Conservation (phyloP, 768 basidiomycete genomes). For the Mycena metata region DNA sequence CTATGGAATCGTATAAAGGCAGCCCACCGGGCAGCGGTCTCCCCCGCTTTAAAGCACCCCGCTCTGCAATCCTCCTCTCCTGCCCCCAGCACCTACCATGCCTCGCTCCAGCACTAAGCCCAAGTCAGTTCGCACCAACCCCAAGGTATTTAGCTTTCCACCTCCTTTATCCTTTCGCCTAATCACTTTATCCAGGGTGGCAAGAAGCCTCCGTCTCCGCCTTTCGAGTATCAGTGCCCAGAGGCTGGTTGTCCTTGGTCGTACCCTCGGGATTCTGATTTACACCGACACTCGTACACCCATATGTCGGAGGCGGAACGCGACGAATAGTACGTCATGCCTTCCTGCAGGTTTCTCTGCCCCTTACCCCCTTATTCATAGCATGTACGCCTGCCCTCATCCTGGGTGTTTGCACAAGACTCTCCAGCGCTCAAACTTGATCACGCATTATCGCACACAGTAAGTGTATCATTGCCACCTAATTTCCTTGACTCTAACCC, state of each 20-base stretch:
- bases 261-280: background rate
- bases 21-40: background rate
- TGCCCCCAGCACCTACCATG: background rate
- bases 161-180: background rate
- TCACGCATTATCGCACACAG: slow-evolving; percentile 11
- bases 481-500: background rate
- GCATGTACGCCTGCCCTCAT: background rate
- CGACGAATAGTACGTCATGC: background rate
- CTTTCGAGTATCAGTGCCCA: background rate
- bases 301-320: background rate
- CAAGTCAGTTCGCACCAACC: background rate
- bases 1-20: slow-evolving; percentile 8
- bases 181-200: background rate
- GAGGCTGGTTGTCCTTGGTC: background rate
- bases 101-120: background rate
- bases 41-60: background rate
- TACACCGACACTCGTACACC: background rate
- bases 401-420: background rate
- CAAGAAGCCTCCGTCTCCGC: background rate
- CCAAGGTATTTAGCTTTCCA: background rate
- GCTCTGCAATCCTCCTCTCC: background rate
- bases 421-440: background rate
- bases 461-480: background rate
- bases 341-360: no score
- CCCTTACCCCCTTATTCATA: background rate